A percentile compares a stretch with the other conserved stretches of the same genome.
Evolutionary conservation across 768 basidiomycete genomes (phyloP).

Genomic region (Lentinula raphanica): DNA sequence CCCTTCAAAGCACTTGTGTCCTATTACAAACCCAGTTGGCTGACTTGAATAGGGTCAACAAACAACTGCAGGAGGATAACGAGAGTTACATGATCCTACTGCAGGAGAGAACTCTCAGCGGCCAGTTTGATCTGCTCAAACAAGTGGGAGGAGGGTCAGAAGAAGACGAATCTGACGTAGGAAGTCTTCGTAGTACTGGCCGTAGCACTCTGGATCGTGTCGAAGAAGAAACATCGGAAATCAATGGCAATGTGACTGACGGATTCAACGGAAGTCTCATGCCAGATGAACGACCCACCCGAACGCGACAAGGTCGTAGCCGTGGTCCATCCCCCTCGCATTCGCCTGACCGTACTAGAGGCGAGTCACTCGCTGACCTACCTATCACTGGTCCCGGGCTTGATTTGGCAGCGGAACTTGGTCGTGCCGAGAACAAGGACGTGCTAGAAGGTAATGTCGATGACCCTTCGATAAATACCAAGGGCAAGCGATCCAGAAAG

Average conservation of each 20-base stretch:
- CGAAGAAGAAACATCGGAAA: constrained; percentile 37
- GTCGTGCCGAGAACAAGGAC: constrained; percentile 87
- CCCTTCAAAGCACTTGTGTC: constrained; percentile 78
- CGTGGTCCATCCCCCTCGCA: constrained; percentile 45
- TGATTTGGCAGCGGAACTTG: constrained; percentile 87
- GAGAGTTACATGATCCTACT: constrained; percentile 94
- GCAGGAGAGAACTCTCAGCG: constrained; percentile 85
- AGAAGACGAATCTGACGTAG: constrained; percentile 38
- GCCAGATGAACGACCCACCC: constrained; percentile 33
- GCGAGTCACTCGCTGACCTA: constrained; percentile 81
- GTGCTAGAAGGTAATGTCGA: constrained; percentile 52
- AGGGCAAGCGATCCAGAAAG: constrained; percentile 46
- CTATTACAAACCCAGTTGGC: constrained; percentile 79
- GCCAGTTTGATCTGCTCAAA: constrained; percentile 74
- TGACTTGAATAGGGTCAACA: constrained; percentile 85
- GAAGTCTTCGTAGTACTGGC: constrained; percentile 51
- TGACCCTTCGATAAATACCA: constrained; percentile 42
- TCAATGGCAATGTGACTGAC: constrained; percentile 20
- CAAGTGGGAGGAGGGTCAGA: constrained; percentile 54
- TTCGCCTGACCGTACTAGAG: constrained; percentile 45
- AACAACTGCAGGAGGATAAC: constrained; percentile 90
- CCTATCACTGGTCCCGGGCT: constrained; percentile 87
- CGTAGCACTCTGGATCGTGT: constrained; percentile 60
- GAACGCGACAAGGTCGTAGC: constrained; percentile 46
- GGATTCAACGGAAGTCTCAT: constrained; percentile 34